Evolutionary conservation across 2,329 filamentous ascomycete species (phyloP), one percentile per base, ranked within the genome.

Genomic region (Apiospora rasikravindrae): DNA sequence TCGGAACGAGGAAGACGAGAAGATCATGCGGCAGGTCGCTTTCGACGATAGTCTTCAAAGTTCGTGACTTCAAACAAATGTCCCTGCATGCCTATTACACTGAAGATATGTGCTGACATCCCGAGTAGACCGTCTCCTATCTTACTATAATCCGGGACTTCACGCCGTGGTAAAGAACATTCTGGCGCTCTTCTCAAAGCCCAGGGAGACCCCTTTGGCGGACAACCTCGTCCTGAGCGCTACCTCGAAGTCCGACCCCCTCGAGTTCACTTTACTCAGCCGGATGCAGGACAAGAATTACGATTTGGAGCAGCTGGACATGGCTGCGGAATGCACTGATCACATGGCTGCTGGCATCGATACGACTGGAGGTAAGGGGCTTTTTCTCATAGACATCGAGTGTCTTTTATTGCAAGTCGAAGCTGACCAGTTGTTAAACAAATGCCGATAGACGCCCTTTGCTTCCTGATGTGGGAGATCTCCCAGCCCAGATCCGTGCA

Each of bases 311-410:
- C 79, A 83, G 4, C 81, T 88, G 3, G 87, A 91, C 76, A 86
- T 89, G 74, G 90, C 90, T 0, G 91, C 91, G 26, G 92, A 94
- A 80, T 92, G 90, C 76, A 87, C 92, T 71, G 91, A 93, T 76
- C 91, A 93, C 79, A 90, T 93, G 88, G 90, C 88, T 0, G 91
- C 91, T 0, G 92, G 91, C 0, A 92, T 93, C 73, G 91, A 93
- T 76, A 93, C 92, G 0, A 93, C 91, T 0, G 91, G 91, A 22
- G 72, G 72, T 72, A 45, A 72, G 70, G 49, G 8, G 8, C n/a
- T 26, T 51, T 19, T n/a, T 24, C 37, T 22, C 47, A 64, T 19
- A 49, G 47, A 24, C 5, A 19, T 47, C 19, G 44, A 47, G 14
- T 47, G 29, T 11, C 14, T 24, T 69, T 2, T 11, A 26, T 4